These are phyloP conservation scores for Ophiostoma triangulosporum DNA, from an alignment of 2,329 filamentous ascomycete genomes.

Conservation along the genomic window DNA sequence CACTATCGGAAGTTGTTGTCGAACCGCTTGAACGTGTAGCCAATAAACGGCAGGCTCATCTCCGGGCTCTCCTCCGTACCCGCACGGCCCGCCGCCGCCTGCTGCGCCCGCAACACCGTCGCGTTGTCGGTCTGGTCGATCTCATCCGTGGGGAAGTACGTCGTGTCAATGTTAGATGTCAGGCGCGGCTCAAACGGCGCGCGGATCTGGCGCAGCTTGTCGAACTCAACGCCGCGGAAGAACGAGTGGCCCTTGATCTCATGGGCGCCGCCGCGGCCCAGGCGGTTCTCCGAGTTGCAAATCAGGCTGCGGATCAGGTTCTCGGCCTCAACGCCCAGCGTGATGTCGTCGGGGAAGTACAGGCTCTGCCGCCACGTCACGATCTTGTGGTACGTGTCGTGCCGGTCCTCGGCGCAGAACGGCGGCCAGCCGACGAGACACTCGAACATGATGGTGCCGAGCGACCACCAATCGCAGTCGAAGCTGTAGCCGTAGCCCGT, in stretches of 20 bases:
- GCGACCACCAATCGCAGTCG: slow-evolving; percentile 97
- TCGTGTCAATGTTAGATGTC: slow-evolving; percentile 86
- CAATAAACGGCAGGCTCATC: slow-evolving; percentile 91
- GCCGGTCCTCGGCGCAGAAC: slow-evolving; percentile 94
- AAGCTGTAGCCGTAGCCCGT: slow-evolving; percentile 92
- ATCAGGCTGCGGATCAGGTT: slow-evolving; percentile 87
- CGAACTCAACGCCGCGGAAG: slow-evolving; percentile 94
- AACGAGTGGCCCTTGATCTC: slow-evolving; percentile 92
- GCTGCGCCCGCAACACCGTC: slow-evolving; percentile 73
- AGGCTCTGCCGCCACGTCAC: slow-evolving; percentile 94
- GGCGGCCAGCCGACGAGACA: slow-evolving; percentile 97
- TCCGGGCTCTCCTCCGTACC: slow-evolving; percentile 66
- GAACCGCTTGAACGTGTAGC: slow-evolving; percentile 97
- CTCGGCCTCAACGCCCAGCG: slow-evolving; percentile 77
- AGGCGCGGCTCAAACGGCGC: slow-evolving; percentile 93
- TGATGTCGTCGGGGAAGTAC: slow-evolving; percentile 93
- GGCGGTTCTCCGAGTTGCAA: slow-evolving; percentile 82
- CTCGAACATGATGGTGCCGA: slow-evolving; percentile 99
- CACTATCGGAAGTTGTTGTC: slow-evolving; percentile 54
- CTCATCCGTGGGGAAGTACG: slow-evolving; percentile 97
- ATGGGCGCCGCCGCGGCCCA: slow-evolving; percentile 73
- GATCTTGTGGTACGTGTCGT: slow-evolving; percentile 98
- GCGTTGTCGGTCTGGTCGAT: slow-evolving; percentile 94
- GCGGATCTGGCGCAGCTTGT: slow-evolving; percentile 79
- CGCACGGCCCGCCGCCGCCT: slow-evolving; percentile 47